Percentiles rank a stretch among this genome's conserved stretches.
phyloP scores from a whole-genome alignment of 768 basidiomycete genomes.

The Porpolomopsis calyptriformis region DNA sequence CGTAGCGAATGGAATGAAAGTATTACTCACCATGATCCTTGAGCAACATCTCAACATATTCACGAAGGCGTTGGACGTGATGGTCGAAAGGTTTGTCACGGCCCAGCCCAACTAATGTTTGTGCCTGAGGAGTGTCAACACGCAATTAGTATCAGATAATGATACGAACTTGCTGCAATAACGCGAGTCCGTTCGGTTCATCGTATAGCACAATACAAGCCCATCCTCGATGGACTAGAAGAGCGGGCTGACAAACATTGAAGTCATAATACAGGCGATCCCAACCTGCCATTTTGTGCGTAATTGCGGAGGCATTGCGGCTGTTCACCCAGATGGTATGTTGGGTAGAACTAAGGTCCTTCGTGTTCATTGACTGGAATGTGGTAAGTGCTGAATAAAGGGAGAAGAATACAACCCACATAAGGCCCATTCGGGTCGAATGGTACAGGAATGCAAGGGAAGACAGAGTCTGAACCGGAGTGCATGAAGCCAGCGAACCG shows the following conservation, averaged over 20 bases:
- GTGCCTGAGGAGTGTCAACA: neutral
- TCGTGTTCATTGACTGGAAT: neutral
- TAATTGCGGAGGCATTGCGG: neutral
- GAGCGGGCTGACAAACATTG: neutral
- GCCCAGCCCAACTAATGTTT: conserved; percentile 1
- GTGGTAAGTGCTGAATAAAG: neutral
- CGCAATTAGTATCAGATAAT: neutral
- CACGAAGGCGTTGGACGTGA: neutral
- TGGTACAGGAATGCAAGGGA: neutral
- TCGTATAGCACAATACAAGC: neutral
- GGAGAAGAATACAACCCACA: neutral
- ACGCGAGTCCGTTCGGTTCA: neutral
- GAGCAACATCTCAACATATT: neutral
- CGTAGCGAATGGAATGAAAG: neutral
- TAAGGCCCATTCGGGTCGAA: neutral
- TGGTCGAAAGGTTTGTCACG: neutral
- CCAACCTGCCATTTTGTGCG: neutral
- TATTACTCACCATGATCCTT: neutral
- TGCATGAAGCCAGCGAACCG: too few species aligned
- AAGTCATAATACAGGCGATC: neutral
- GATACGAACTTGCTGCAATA: neutral
- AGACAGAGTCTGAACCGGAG: too few species aligned
- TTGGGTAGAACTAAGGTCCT: neutral
- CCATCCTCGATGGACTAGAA: conserved; percentile 1
- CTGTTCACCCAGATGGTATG: neutral